Percentiles rank a stretch among this genome's conserved stretches.
Evolutionary conservation across 768 basidiomycete species (phyloP).

Genomic region (Suillus cothurnatus): DNA sequence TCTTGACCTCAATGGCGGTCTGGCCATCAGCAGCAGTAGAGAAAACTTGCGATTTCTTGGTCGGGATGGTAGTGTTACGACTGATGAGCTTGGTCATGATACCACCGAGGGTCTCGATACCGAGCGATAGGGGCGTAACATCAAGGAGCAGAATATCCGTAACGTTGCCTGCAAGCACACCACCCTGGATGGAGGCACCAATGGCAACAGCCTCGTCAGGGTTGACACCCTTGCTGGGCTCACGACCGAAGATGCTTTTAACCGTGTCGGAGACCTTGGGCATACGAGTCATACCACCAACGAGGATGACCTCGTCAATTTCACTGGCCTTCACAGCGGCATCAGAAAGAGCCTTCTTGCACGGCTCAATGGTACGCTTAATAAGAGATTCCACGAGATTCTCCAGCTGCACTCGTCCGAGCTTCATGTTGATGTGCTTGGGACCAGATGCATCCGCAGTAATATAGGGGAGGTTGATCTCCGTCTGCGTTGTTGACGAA

Average conservation of each 20-base stretch:
- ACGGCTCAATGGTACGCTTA: constrained; percentile 90
- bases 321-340: constrained; percentile 92
- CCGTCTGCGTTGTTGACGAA: constrained; percentile 92
- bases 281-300: constrained; percentile 99
- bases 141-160: constrained; percentile 94
- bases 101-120: constrained; percentile 96
- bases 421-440: constrained; percentile 94
- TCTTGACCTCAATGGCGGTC: constrained; percentile 99
- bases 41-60: constrained; percentile 99
- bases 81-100: constrained; percentile 99
- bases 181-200: constrained; percentile 97
- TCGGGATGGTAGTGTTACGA: constrained; percentile 98
- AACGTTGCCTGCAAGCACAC: constrained; percentile 95
- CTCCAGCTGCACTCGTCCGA: constrained; percentile 91
- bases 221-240: constrained; percentile 98
- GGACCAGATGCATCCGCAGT: constrained; percentile 94
- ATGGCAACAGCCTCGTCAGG: constrained; percentile 99
- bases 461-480: constrained; percentile 98
- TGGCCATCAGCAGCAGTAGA: constrained; percentile 99
- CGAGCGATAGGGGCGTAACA: constrained; percentile 94
- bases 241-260: constrained; percentile 84
- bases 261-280: constrained; percentile 94
- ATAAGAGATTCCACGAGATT: constrained; percentile 79
- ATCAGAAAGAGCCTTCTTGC: constrained; percentile 95
- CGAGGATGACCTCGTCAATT: constrained; percentile 95